Conservation (phyloP, 78 protist genomes). For the Dictyostelium discoideum region DNA sequence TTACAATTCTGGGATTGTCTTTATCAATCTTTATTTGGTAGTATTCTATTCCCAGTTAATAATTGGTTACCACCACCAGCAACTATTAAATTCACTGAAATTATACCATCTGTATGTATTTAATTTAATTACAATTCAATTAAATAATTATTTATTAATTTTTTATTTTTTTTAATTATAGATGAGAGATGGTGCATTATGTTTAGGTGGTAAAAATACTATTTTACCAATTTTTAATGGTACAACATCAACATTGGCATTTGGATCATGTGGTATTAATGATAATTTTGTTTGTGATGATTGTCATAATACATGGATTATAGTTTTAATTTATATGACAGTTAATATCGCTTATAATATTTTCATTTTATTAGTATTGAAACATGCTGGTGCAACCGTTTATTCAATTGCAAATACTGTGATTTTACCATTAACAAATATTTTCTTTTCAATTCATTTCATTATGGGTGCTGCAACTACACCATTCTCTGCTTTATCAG, state of each 20-base stretch:
- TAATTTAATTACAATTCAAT: too few species aligned
- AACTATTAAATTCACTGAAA: neutral
- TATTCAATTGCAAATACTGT: conserved; percentile 72
- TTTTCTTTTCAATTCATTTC: conserved; percentile 13
- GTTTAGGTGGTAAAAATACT: conserved; percentile 34
- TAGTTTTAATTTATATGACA: conserved; percentile 36
- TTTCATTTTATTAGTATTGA: conserved; percentile 54
- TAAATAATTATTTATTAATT: neutral
- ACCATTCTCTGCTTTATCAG: conserved; percentile 44
- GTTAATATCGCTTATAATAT: conserved; percentile 48
- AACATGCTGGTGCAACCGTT: conserved; percentile 74
- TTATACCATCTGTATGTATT: conserved; percentile 23
- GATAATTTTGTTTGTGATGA: conserved; percentile 15
- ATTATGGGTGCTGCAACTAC: neutral
- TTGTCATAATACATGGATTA: conserved; percentile 53
- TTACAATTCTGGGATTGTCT: conserved; percentile 57
- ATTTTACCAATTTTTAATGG: neutral
- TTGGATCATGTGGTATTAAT: neutral
- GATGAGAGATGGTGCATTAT: conserved; percentile 23
- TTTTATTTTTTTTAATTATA: neutral
- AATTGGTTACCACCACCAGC: conserved; percentile 37
- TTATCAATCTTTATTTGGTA: conserved; percentile 47
- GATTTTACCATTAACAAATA: conserved; percentile 55
- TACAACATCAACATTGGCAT: neutral
- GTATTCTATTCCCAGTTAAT: conserved; percentile 56